These are phyloP conservation scores for Solanum lignicaule DNA, from an alignment of 257 asterid species.

Conservation along the genomic window DNA sequence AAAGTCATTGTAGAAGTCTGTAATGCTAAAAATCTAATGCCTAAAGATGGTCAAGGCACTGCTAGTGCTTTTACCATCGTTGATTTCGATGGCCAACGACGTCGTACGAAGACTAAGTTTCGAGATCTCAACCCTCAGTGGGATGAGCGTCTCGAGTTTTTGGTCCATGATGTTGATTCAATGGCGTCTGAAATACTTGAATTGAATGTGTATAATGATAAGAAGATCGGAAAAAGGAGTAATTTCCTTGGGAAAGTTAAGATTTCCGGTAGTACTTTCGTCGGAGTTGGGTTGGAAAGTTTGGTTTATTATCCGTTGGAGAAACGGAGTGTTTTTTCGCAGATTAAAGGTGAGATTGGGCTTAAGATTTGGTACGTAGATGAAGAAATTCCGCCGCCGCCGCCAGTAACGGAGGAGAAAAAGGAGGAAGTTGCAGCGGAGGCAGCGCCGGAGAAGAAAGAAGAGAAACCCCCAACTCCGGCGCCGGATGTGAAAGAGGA, in stretches of 20 bases:
- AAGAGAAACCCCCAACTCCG: conserved; percentile 22
- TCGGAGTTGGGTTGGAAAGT: conserved; percentile 41
- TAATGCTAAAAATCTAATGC: conserved; percentile 83
- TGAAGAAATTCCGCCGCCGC: conserved; percentile 22
- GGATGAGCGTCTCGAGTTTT: conserved; percentile 76
- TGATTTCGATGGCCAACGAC: conserved; percentile 87
- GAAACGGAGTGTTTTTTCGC: conserved; percentile 84
- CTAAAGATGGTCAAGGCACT: conserved; percentile 92
- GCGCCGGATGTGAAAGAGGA: conserved; percentile 26
- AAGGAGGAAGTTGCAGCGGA: conserved; percentile 16
- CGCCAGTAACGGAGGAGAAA: conserved; percentile 11
- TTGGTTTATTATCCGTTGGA: conserved; percentile 77
- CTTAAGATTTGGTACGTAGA: conserved; percentile 55
- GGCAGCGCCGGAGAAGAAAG: conserved; percentile 25
- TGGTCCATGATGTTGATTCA: conserved; percentile 45
- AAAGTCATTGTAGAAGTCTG: conserved; percentile 55
- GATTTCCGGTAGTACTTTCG: conserved; percentile 56
- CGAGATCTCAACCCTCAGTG: conserved; percentile 88
- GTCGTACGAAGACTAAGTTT: conserved; percentile 63
- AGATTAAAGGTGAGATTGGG: conserved; percentile 87
- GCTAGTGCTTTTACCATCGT: conserved; percentile 79
- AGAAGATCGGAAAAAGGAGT: conserved; percentile 54
- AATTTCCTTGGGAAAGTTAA: conserved; percentile 80
- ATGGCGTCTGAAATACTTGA: conserved; percentile 53
- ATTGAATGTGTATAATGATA: conserved; percentile 67